Percentiles rank a stretch among this genome's conserved stretches.
phyloP scores from a whole-genome alignment of 2,329 filamentous ascomycete species.

The Salinomyces thailandicus region DNA sequence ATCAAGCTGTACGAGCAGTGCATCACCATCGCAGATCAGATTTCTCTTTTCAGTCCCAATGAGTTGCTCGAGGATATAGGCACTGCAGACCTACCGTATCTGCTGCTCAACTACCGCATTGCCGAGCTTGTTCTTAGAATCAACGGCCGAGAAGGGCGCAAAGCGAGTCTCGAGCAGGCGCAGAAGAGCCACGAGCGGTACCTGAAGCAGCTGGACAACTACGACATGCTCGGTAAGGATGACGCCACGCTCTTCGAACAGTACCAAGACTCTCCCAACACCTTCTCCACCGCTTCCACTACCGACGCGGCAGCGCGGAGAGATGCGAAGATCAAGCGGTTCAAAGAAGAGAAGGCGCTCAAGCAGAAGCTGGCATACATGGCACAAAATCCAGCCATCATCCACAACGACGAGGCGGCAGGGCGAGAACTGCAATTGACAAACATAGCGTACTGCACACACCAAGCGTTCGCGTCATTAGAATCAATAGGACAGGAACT shows the following conservation, averaged over 20 bases:
- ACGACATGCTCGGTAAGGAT: constrained; percentile 55
- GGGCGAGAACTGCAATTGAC: constrained; percentile 69
- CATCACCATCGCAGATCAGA: constrained; percentile 54
- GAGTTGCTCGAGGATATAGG: constrained; percentile 79
- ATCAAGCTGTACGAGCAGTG: constrained; percentile 66
- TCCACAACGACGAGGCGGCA: constrained; percentile 73
- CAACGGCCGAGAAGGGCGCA: constrained; percentile 50
- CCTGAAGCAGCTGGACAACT: constrained; percentile 64
- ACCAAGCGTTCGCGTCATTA: constrained; percentile 76
- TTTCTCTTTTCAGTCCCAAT: constrained; percentile 83
- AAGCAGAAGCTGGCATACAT: constrained; percentile 70
- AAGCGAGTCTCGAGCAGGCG: constrained; percentile 51
- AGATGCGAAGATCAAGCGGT: constrained; percentile 76
- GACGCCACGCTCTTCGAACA: constrained; percentile 61
- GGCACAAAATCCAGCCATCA: constrained; percentile 46
- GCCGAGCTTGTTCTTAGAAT: constrained; percentile 69
- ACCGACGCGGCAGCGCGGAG: constrained; percentile 59
- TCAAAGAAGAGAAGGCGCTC: constrained; percentile 74
- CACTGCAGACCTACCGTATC: constrained; percentile 73
- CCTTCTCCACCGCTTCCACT: constrained; percentile 61
- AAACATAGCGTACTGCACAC: constrained; percentile 60
- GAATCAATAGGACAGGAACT: constrained; percentile 78
- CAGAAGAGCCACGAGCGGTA: constrained; percentile 67
- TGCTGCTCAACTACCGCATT: constrained; percentile 65
- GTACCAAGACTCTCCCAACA: constrained; percentile 61